Base-by-base conservation (phyloP, 257 asterid species). In the Voacanga thouarsii region DNA sequence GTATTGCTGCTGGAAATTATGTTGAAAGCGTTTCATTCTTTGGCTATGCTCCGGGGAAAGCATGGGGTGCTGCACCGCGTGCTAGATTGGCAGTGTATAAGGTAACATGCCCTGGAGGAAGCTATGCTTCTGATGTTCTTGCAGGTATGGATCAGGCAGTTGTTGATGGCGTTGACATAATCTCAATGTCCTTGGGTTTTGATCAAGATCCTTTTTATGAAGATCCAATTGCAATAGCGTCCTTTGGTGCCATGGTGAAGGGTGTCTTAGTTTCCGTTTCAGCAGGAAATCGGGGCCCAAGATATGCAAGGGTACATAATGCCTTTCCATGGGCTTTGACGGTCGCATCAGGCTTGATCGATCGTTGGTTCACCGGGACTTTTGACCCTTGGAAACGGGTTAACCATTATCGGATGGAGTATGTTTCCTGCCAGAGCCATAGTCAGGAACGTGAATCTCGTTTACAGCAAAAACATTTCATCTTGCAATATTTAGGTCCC, bases 121-220 rank as follows among this genome's bases (percentile, higher is more conserved):
- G 82, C 74, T 75, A 43, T 2, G 85, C 84, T 14, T 88, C 93
- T 0, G 96, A 90, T 75, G 83, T 81, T 8, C 80, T 90, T 30
- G 96, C 93, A 0, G 90, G 86, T 39, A 89, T 89, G 69, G 96
- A 90, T 19, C 86, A 85, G 77, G 94, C 90, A 5, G 89, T 90
- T 33, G 89, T 86, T 6, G 92, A 90, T 71, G 85, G 90, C 0
- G 94, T 89, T 0, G 92, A 89, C 59, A 75, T 90, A 14, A 60
- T 89, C 23, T 88, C 96, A 0, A 83, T 90, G 30, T 90, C 90
- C 47, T 12, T 89, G 67, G 84, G 91, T 7, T 81, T 80, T 65
- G 74, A 80, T 3, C 19, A 43, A 0, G 59, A 56, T 3, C 84
- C 80, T 51, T 71, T 88, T 74, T 89, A 81, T 45, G 90, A 87